Evolutionary conservation across 768 basidiomycete genomes (phyloP), one percentile per base, ranked within the genome.

Genomic region (Daedaleopsis sinensis): DNA sequence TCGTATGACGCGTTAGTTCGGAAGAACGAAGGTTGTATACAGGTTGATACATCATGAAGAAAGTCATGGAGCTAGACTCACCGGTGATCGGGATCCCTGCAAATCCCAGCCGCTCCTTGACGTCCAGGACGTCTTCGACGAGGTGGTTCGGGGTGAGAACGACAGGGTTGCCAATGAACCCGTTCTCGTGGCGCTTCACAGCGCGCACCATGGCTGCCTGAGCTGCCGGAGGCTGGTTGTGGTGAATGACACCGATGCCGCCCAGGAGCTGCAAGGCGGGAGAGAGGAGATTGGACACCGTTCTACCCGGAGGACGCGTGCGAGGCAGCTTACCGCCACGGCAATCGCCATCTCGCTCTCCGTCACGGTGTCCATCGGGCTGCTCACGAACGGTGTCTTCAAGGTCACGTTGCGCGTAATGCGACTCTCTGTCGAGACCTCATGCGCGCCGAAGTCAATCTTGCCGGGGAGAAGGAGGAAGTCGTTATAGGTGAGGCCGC

Each of bases 341-440:
- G 89, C 80, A 72, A 96, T 94, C 35, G 93, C 94, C 93, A 96
- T 96, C 61, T 93, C 87, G 56, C 84, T 86, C 77, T 98, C 97
- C 1, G 97, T 98, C 68, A 98, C 97, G 48, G 97, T 99, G 79
- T 99, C 97, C 97, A 99, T 99, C 16, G 97, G 96, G 54, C 93
- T 96, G 74, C 94, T 96, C 80, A 98, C 81, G 78, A 99, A 96
- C 0, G 96, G 97, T 0, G 95, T 96, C 78, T 94, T 98, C 68
- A 99, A 82, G 46, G 80, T 78, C 68, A 98, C 92, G 67, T 97
- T 97, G 58, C 91, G 88, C 23, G 96, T 97, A 60, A 99, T 87
- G 57, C 82, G 85, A 69, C 86, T 90, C 78, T 98, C 94, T 2
- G 93, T 87, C 67, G 84, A 71, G 72, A 95, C 96, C 47, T 85